Evolutionary conservation across 2,329 filamentous ascomycete genomes (phyloP).

Genomic region (Penicillium sp.): DNA sequence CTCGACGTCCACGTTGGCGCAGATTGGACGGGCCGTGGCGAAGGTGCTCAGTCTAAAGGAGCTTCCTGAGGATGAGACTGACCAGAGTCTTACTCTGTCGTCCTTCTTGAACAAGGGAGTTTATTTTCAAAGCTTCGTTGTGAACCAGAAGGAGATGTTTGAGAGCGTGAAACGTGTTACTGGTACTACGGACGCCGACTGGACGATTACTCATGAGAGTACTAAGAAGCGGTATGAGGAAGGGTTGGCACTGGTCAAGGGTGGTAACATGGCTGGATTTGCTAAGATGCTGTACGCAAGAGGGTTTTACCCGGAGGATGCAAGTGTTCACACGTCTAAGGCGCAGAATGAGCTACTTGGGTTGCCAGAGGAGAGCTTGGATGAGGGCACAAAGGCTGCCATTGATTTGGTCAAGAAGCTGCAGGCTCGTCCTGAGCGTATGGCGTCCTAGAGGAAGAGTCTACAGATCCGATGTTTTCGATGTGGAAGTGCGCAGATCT

Average conservation of each 20-base stretch:
- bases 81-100: constrained; percentile 34
- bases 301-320: constrained; percentile 42
- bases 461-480: too few relatives aligned
- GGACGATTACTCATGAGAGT: constrained; percentile 48
- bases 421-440: constrained; percentile 21
- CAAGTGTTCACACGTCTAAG: constrained; percentile 38
- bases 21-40: constrained; percentile 49
- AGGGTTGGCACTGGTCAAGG: constrained; percentile 40
- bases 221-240: constrained; percentile 43
- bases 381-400: too few relatives aligned
- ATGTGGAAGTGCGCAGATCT: too few relatives aligned
- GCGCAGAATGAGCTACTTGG: constrained; percentile 49
- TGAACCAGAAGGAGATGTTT: constrained; percentile 59
- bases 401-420: constrained; percentile 35
- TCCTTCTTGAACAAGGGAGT: too few relatives aligned
- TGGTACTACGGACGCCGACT: constrained; percentile 51
- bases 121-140: constrained; percentile 51
- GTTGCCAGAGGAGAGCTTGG: constrained; percentile 51
- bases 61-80: constrained; percentile 34
- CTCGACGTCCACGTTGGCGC: constrained; percentile 49
- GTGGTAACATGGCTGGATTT: constrained; percentile 41
- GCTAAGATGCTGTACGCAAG: constrained; percentile 48
- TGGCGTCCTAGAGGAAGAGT: constrained; percentile 23
- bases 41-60: constrained; percentile 42
- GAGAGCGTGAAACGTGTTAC: constrained; percentile 52